A percentile compares a stretch with the other conserved stretches of the same genome.
These are phyloP conservation scores for Pyronema omphalodes DNA, from an alignment of 495 filamentous ascomycete genomes.

Conservation along the genomic window DNA sequence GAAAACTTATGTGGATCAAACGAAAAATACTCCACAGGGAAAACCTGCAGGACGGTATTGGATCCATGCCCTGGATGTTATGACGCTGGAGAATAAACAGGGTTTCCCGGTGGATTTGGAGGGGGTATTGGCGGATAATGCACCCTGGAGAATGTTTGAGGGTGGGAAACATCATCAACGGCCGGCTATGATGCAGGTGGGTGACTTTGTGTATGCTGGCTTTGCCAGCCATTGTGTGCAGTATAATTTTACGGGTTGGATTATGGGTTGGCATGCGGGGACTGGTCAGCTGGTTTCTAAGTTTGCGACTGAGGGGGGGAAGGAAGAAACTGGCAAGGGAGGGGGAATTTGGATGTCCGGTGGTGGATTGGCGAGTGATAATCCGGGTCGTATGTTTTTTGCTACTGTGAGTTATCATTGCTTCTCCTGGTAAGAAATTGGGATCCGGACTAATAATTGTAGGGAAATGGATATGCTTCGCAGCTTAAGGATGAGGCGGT, in stretches of 20 bases:
- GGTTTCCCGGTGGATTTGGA: constrained; percentile 29
- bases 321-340: constrained; percentile 17
- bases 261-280: constrained; percentile 31
- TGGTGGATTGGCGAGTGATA: constrained; percentile 24
- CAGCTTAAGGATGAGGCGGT: constrained; percentile 24
- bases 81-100: constrained; percentile 25
- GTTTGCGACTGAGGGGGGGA: constrained; percentile 27
- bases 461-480: constrained; percentile 25
- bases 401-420: not conserved
- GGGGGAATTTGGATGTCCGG: constrained; percentile 26
- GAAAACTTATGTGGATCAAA: constrained; percentile 29
- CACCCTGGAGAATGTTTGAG: constrained; percentile 28
- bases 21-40: constrained; percentile 16
- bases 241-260: constrained; percentile 32
- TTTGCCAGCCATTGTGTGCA: constrained; percentile 33
- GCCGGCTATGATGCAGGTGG: constrained; percentile 28
- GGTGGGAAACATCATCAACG: constrained; percentile 30
- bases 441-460: not conserved
- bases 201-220: constrained; percentile 29
- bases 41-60: constrained; percentile 25
- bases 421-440: not conserved
- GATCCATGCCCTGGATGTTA: constrained; percentile 28
- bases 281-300: constrained; percentile 27
- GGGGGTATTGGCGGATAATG: constrained; percentile 28
- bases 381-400: constrained; percentile 16